A percentile compares a stretch with the other conserved stretches of the same genome.
Evolutionary conservation across 306 rosid species (phyloP).

Genomic region (Cucurbita argyrosperma): DNA sequence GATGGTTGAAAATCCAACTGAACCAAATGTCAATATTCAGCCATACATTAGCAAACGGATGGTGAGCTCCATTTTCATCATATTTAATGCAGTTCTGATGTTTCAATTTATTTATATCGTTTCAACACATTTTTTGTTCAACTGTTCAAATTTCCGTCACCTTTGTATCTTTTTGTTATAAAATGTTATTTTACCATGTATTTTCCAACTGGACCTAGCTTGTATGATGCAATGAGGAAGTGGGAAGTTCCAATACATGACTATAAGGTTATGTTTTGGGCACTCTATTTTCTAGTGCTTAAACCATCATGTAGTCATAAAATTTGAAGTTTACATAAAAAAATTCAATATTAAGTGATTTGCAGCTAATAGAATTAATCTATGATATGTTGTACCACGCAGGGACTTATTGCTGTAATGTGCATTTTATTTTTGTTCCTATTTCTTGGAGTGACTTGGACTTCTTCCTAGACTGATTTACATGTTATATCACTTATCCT

Average conservation of each 20-base stretch:
- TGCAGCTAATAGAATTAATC: neutral
- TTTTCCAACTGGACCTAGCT: neutral
- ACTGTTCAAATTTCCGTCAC: neutral
- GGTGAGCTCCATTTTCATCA: conserved; percentile 35
- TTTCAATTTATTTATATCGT: neutral
- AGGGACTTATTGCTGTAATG: neutral
- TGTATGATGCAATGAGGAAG: neutral
- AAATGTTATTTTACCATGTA: neutral
- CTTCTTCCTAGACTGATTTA: neutral
- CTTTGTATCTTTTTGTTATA: neutral
- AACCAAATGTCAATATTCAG: conserved; percentile 42
- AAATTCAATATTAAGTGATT: neutral
- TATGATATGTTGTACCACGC: neutral
- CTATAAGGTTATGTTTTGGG: neutral
- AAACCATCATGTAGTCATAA: neutral
- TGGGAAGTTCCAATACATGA: neutral
- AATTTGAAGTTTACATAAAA: neutral
- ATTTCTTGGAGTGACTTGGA: neutral
- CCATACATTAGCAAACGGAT: conserved; percentile 83
- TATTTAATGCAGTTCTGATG: neutral
- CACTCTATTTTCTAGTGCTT: neutral
- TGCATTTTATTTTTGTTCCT: neutral
- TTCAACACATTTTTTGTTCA: neutral
- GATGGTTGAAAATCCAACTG: conserved; percentile 36
- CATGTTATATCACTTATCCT: conserved; percentile 4